Conservation (phyloP, 177 flowering plant species). For the Vitis hybrid region DNA sequence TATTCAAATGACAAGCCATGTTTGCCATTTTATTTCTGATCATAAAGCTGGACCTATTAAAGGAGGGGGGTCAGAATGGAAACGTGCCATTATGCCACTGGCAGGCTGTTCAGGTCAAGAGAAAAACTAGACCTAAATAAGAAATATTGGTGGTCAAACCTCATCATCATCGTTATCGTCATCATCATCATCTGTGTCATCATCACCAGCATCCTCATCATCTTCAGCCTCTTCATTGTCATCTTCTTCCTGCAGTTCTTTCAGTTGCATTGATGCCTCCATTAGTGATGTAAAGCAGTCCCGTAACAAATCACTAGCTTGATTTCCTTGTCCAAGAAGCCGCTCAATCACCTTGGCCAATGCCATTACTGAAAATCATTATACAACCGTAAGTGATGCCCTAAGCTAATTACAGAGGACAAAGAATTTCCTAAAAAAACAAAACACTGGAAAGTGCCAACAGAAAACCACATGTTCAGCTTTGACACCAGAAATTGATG, state of each 20-base stretch:
- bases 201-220: conserved; percentile 25
- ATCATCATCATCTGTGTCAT: conserved; percentile 30
- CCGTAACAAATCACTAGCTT: conserved; percentile 22
- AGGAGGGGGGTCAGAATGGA: neutral
- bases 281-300: conserved; percentile 50
- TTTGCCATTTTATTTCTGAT: neutral
- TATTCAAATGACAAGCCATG: neutral
- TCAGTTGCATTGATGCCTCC: conserved; percentile 46
- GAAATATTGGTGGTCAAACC: conserved; percentile 25
- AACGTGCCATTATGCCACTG: neutral
- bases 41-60: neutral
- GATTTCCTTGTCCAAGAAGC: conserved; percentile 28
- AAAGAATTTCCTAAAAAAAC: neutral
- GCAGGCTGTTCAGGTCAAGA: neutral
- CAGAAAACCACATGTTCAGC: too few species aligned
- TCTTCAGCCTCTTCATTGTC: conserved; percentile 31
- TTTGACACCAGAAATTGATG: too few species aligned
- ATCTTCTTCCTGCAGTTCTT: conserved; percentile 43
- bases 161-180: conserved; percentile 42
- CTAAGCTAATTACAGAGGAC: neutral
- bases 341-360: conserved; percentile 50
- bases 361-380: conserved; percentile 43
- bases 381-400: neutral
- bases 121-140: neutral
- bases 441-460: too few species aligned